Base-by-base conservation (phyloP, 306 rosid genomes). In the Senna siamea region DNA sequence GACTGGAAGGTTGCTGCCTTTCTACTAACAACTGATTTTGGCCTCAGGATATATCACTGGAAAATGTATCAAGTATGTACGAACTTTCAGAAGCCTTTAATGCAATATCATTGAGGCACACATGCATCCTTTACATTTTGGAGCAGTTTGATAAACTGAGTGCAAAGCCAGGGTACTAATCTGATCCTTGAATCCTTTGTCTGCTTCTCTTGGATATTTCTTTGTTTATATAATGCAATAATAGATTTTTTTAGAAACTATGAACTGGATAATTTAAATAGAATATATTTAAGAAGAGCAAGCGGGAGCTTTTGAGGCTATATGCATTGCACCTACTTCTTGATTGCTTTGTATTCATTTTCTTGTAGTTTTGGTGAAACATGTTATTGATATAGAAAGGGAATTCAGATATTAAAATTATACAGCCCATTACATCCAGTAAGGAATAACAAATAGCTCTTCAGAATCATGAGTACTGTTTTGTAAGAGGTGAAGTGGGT, bases 11-110 rank as follows among this genome's bases (percentile, higher is more conserved):
- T 62, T 38, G 58, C 47, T 70, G 53, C 35, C 77, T 77, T 54
- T 47, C 66, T 40, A 34, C 54, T 73, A 43, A 41, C 62, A 62
- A 35, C 48, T 47, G 11, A 59, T 52, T 75, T 63, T 60, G 34
- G 65, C 43, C 30, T 8, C 87, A 91, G 97, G 95, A 91, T 75
- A 85, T 89, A 80, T 91, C 97, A 22, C 74, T 89, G 81, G 97
- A 85, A 32, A 87, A 84, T 54, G 95, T 91, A 60, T 70, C 92
- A 50, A 87, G 89, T 82, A 91, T 91, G 95, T 89, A 89, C 48
- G 97, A 91, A 72, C 95, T 91, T 79, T 91, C 97, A 10, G 97
- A 89, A 84, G 89, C 97, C 81, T 91, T 91, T 73, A 78, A 85
- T 69, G 97, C 95, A 23, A 79, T 85, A 76, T 91, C 97, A 9